These are phyloP conservation scores for Termitomyces sp. DNA, from an alignment of 768 basidiomycete species.

Conservation along the genomic window DNA sequence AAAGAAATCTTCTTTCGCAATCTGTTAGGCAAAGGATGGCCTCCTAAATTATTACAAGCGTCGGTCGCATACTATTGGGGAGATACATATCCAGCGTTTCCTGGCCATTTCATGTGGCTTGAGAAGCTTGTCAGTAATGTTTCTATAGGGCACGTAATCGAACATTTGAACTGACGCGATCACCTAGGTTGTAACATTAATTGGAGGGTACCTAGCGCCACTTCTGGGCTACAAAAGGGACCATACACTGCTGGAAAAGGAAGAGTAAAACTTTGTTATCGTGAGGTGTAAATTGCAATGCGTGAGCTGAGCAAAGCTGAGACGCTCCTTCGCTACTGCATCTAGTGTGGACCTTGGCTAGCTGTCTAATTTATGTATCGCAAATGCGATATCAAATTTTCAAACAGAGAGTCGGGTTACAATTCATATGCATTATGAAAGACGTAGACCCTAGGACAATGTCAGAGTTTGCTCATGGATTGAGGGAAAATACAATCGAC, in stretches of 20 bases:
- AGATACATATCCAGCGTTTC: constrained; percentile 20
- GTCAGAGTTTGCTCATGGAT: too few species aligned
- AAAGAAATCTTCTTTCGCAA: constrained; percentile 31
- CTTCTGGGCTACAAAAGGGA: not conserved
- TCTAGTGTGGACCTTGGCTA: not conserved
- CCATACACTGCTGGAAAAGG: not conserved
- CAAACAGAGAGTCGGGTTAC: not conserved
- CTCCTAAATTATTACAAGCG: constrained; percentile 15
- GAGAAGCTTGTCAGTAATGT: constrained; percentile 21
- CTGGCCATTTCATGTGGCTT: constrained; percentile 21
- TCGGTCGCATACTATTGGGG: constrained; percentile 21
- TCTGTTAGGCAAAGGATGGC: constrained; percentile 9
- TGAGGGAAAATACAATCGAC: too few species aligned
- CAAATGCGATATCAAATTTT: not conserved
- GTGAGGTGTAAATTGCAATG: not conserved
- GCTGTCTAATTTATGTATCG: not conserved
- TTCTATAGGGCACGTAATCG: not conserved
- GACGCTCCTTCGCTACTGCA: not conserved
- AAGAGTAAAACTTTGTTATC: not conserved
- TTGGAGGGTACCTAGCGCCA: not conserved
- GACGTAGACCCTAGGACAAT: too few species aligned
- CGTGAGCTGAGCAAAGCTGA: not conserved
- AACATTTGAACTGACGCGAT: not conserved
- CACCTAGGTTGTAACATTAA: not conserved
- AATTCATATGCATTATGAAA: too few species aligned